Conservation (phyloP, 163 green algal genomes). For the Prototheca stagnorum region DNA sequence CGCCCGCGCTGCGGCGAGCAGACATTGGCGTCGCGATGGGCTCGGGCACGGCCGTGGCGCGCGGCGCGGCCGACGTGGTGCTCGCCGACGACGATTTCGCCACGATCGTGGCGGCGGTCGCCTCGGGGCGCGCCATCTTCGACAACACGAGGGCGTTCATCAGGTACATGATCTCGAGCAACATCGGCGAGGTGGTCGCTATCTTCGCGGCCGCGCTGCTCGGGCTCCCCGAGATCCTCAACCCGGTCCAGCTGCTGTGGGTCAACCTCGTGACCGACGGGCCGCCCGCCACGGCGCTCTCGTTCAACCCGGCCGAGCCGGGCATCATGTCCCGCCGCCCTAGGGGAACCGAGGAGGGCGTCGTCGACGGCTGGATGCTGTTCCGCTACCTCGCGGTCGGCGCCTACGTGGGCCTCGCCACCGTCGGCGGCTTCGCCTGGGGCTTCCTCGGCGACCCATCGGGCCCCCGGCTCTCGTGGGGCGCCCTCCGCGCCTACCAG, state of each 20-base stretch:
- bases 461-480: slow-evolving; percentile 52
- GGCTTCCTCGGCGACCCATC: slow-evolving; percentile 82
- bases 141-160: slow-evolving; percentile 97
- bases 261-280: slow-evolving; percentile 95
- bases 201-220: slow-evolving; percentile 87
- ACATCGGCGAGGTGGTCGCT: slow-evolving; percentile 84
- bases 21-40: slow-evolving; percentile 93
- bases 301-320: slow-evolving; percentile 78
- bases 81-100: slow-evolving; percentile 87
- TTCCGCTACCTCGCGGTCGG: slow-evolving; percentile 61
- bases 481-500: slow-evolving; percentile 51
- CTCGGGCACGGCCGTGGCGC: slow-evolving; percentile 68
- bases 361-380: slow-evolving; percentile 76
- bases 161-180: slow-evolving; percentile 73
- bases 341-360: slow-evolving; percentile 44
- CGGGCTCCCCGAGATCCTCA: slow-evolving; percentile 66
- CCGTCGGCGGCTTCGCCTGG: slow-evolving; percentile 70
- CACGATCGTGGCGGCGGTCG: slow-evolving; percentile 78
- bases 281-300: slow-evolving; percentile 78
- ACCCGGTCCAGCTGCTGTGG: slow-evolving; percentile 80
- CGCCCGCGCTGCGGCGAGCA: slow-evolving; percentile 64
- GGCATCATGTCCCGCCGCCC: slow-evolving; percentile 63
- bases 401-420: slow-evolving; percentile 72
- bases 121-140: slow-evolving; percentile 79
- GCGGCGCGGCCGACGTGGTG: slow-evolving; percentile 69